Evolutionary conservation across 495 filamentous ascomycete species (phyloP), one percentile per base, ranked within the genome.

Genomic region (Apiosordaria backusii): DNA sequence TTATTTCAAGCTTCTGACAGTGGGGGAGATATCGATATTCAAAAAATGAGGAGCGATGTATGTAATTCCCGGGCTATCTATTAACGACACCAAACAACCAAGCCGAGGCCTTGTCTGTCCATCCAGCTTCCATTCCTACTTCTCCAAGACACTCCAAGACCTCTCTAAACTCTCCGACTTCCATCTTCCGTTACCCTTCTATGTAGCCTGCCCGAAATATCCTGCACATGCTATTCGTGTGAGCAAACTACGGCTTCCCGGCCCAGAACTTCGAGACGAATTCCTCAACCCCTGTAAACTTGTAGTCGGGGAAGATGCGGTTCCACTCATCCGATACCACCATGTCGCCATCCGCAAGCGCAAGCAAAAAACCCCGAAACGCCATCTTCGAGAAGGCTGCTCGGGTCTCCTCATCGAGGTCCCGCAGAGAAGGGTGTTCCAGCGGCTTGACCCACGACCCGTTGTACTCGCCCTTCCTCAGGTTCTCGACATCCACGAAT

Each of bases 281-380:
- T 0, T 79, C 77, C 67, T 84, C 80, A 4, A 75, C 66, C 22
- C 70, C 16, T 18, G 77, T 81, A 62, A 87, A 84, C 70, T 83
- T 65, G 62, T 82, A 85, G 19, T 85, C 80, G 0, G 85, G 82
- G 24, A 87, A 68, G 23, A 87, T 63, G 24, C 72, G 71, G 68
- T 88, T 88, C 72, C 76, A 83, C 67, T 82, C 83, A 61, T 86
- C 81, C 22, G 80, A 83, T 0, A 82, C 76, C 57, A 72, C 67
- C 69, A 73, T 82, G 0, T 76, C 78, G 15, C 79, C 80, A 0
- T 70, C 74, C 1, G 71, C 57, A 54, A 75, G 78, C 18, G 71
- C 79, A 13, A 85, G 60, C 1, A 86, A 60, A 22, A 84, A 75
- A 4, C 80, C 79, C 9, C 72, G 70, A 13, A 27, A 61, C 9